A percentile compares a stretch with the other conserved stretches of the same genome.
Evolutionary conservation across 257 asterid genomes (phyloP).

Genomic region (Solanum ahanhuiri): DNA sequence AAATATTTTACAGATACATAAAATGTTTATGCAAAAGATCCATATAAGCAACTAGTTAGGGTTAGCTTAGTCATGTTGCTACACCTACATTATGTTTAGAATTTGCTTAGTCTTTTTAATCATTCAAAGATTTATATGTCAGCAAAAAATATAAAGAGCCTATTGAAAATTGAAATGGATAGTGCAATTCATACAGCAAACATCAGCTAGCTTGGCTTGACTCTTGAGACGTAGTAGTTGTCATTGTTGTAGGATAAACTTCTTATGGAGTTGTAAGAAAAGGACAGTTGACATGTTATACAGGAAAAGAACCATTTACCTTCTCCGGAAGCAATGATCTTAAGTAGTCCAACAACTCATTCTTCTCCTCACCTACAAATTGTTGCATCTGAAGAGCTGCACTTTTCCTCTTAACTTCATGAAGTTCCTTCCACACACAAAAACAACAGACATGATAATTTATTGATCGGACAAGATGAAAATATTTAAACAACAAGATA

Average conservation of each 20-base stretch:
- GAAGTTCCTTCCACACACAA: conserved; percentile 59
- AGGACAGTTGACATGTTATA: neutral
- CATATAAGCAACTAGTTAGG: neutral
- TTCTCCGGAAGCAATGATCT: conserved; percentile 88
- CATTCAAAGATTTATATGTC: neutral
- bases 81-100: neutral
- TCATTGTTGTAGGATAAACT: neutral
- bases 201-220: neutral
- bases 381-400: conserved; percentile 99
- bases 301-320: conserved; percentile 24
- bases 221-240: neutral
- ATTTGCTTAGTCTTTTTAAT: neutral
- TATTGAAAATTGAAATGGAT: neutral
- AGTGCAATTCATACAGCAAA: neutral
- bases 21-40: neutral
- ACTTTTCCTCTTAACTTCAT: conserved; percentile 73
- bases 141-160: neutral
- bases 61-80: neutral
- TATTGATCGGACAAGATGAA: neutral
- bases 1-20: neutral
- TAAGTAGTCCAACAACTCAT: conserved; percentile 82
- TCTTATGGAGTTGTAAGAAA: neutral
- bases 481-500: neutral
- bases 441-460: neutral
- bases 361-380: conserved; percentile 93